Conservation (phyloP, 495 filamentous ascomycete species). For the Achaetomiella virescens region DNA sequence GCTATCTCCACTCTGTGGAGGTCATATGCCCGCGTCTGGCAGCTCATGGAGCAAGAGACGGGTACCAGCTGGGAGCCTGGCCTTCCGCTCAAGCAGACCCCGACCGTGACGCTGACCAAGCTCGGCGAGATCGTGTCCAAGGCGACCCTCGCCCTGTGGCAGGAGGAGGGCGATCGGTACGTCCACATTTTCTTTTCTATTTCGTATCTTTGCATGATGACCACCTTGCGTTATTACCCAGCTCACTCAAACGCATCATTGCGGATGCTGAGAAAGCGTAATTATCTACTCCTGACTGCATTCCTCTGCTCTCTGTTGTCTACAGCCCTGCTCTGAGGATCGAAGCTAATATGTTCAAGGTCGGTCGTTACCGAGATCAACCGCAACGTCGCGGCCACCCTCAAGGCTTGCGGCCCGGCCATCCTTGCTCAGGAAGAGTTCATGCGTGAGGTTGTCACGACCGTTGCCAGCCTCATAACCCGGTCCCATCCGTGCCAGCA, state of each 20-base stretch:
- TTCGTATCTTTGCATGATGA: constrained; percentile 64
- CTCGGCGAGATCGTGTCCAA: constrained; percentile 82
- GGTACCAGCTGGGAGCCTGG: constrained; percentile 84
- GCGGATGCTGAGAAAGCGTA: constrained; percentile 88
- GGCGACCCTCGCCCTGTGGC: constrained; percentile 77
- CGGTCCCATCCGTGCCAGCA: constrained; percentile 89
- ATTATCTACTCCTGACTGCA: constrained; percentile 31
- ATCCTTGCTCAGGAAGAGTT: constrained; percentile 67
- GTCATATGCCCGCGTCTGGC: constrained; percentile 86
- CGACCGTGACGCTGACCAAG: constrained; percentile 69
- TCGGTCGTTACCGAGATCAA: constrained; percentile 90
- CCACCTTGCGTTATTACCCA: constrained; percentile 85
- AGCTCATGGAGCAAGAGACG: constrained; percentile 70
- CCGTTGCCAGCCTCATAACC: constrained; percentile 71
- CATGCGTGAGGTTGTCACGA: constrained; percentile 51
- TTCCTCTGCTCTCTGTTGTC: constrained; percentile 12
- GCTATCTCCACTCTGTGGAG: constrained; percentile 88
- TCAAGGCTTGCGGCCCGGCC: constrained; percentile 86
- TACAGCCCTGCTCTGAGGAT: neutral
- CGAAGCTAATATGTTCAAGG: constrained; percentile 49
- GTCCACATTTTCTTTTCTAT: constrained; percentile 31
- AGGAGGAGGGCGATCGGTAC: constrained; percentile 88
- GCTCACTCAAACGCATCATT: constrained; percentile 93
- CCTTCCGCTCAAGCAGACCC: constrained; percentile 72
- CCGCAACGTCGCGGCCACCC: constrained; percentile 83